A percentile compares a stretch with the other conserved stretches of the same genome.
phyloP scores from a whole-genome alignment of 2,329 filamentous ascomycete species.

The Ophiostoma sp. region DNA sequence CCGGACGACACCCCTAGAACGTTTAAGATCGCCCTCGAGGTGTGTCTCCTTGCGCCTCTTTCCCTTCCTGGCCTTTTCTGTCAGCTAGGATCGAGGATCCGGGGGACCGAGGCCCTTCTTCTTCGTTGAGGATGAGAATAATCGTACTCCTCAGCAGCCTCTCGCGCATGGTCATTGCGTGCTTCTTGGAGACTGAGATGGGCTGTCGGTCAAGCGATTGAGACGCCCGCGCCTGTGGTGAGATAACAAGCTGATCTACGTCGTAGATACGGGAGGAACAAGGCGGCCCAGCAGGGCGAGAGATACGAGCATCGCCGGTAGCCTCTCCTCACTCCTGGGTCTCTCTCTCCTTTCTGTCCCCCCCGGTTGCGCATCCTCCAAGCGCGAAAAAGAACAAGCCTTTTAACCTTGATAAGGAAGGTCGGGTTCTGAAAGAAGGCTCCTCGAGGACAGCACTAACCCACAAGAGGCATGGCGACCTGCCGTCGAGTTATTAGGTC shows the following conservation, averaged over 20 bases:
- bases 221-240: not conserved
- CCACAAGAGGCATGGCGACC: conserved; percentile 9
- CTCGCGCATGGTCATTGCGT: not conserved
- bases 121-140: not conserved
- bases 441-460: not conserved
- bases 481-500: conserved; percentile 23
- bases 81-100: not conserved
- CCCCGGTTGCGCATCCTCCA: conserved; percentile 10
- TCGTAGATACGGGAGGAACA: not conserved
- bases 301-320: not conserved
- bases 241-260: not conserved
- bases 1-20: conserved; percentile 14
- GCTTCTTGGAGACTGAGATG: not conserved
- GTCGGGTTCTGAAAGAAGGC: conserved; percentile 1
- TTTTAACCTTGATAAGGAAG: conserved; percentile 25
- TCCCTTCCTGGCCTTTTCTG: not conserved
- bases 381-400: conserved; percentile 7
- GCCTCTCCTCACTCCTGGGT: not conserved
- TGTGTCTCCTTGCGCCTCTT: not conserved
- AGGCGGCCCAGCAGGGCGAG: not conserved
- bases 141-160: not conserved
- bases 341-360: not conserved
- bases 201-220: conserved; percentile 14
- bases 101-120: conserved; percentile 4
- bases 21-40: conserved; percentile 12